Conservation (phyloP, 305 asterid genomes). For the Fraxinus floribunda region DNA sequence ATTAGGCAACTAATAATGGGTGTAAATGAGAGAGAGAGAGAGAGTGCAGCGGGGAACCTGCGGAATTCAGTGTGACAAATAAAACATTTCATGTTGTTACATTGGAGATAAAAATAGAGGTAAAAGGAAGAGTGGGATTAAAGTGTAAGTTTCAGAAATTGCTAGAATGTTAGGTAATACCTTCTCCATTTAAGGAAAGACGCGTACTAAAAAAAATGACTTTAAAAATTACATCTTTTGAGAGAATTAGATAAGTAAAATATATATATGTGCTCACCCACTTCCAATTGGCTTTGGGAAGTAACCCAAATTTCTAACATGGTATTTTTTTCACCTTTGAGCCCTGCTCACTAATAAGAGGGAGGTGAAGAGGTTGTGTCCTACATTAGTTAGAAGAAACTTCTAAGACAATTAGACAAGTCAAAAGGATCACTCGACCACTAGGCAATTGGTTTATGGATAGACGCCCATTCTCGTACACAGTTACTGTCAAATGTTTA, state of each 20-base stretch:
- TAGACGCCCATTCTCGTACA: not conserved
- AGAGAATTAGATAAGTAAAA: not conserved
- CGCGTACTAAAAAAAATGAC: not conserved
- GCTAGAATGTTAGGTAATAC: not conserved
- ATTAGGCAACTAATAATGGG: not conserved
- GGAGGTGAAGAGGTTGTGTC: not conserved
- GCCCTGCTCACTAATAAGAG: slow-evolving; percentile 1
- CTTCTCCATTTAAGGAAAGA: not conserved
- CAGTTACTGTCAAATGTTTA: not conserved
- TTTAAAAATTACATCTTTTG: not conserved
- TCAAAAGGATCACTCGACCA: not conserved
- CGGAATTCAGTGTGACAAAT: not conserved
- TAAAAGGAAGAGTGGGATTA: not conserved
- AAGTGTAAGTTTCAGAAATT: not conserved
- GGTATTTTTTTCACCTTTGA: not conserved
- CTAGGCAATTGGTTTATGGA: not conserved
- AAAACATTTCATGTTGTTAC: not conserved
- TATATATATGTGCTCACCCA: not conserved
- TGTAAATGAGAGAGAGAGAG: not conserved
- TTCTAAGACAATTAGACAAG: not conserved
- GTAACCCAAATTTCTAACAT: not conserved
- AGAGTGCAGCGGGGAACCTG: not conserved
- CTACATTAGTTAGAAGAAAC: not conserved
- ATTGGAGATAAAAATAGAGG: not conserved
- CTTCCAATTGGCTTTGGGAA: not conserved